Evolutionary conservation across 176 grass and related monocot species (phyloP), one percentile per base, ranked within the genome.

Genomic region (Cenchrus fungigraminus): DNA sequence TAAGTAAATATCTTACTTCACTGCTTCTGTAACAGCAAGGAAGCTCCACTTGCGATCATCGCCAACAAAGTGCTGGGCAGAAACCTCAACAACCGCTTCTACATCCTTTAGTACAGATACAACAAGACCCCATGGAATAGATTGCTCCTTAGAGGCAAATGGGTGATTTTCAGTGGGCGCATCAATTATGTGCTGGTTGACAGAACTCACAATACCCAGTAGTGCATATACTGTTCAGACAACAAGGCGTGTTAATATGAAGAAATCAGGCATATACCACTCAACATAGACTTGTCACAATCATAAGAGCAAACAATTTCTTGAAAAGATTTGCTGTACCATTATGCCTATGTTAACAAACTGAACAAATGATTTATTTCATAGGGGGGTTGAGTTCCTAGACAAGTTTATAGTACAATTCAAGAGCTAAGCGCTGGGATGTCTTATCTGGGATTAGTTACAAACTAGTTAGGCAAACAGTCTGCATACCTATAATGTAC

Each of bases 111-210:
- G 85, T 79, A 95, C 80, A 8, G 93, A 96, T 37, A 99, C 83
- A 72, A 90, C 84, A 62, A 99, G 87, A 79, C 93, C 77, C 97
- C 97, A 99, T 25, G 97, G 90, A 67, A 91, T 56, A 80, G 76
- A 60, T 71, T 89, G 87, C 53, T 85, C 87, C 76, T 78, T 90
- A 45, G 68, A 81, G 13, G 59, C 74, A 73, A 68, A 69, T 80
- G 78, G 20, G 32, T 85, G 78, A 51, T 45, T 16, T 68, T 84
- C 66, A 2, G 68, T 74, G 10, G 97, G 93, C 2, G 88, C 84
- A 14, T 99, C 97, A 51, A 96, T 93, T 92, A 99, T 96, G 84
- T 99, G 91, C 84, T 96, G 93, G 81, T 99, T 99, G 70, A 96
- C 86, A 78, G 97, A 88, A 86, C 93, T 92, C 61, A 99, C 43